These are phyloP conservation scores for Withania somnifera DNA, from an alignment of 305 asterid genomes.

Conservation along the genomic window DNA sequence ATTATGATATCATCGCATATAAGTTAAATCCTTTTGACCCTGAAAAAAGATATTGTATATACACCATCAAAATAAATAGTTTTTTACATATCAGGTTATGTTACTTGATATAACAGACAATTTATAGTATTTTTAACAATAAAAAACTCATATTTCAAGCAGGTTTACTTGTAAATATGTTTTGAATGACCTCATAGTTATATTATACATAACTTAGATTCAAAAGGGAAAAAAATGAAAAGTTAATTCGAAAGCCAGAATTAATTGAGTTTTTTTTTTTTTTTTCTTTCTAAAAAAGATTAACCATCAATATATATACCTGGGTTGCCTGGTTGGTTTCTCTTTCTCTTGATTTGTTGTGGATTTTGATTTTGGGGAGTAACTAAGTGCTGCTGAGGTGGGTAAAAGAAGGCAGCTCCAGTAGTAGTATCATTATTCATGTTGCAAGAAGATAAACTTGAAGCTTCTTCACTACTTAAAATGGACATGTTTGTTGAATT, in stretches of 20 bases:
- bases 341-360: slow-evolving; percentile 12
- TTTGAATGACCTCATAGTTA: neutral
- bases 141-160: neutral
- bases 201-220: neutral
- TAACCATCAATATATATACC: neutral
- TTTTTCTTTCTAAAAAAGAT: neutral
- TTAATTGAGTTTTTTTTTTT: neutral
- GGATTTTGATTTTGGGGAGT: slow-evolving; percentile 1
- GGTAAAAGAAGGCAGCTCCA: neutral
- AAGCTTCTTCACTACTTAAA: slow-evolving; percentile 19
- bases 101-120: neutral
- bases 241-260: neutral
- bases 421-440: neutral
- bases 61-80: neutral
- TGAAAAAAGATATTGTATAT: neutral
- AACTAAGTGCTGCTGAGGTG: neutral
- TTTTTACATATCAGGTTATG: neutral
- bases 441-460: slow-evolving; percentile 8
- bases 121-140: neutral
- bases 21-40: neutral
- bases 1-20: neutral
- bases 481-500: slow-evolving; percentile 18
- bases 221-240: neutral
- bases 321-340: slow-evolving; percentile 20
- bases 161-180: neutral